These are phyloP conservation scores for Diaporthe capsici DNA, from an alignment of 2,329 filamentous ascomycete species.

Conservation along the genomic window DNA sequence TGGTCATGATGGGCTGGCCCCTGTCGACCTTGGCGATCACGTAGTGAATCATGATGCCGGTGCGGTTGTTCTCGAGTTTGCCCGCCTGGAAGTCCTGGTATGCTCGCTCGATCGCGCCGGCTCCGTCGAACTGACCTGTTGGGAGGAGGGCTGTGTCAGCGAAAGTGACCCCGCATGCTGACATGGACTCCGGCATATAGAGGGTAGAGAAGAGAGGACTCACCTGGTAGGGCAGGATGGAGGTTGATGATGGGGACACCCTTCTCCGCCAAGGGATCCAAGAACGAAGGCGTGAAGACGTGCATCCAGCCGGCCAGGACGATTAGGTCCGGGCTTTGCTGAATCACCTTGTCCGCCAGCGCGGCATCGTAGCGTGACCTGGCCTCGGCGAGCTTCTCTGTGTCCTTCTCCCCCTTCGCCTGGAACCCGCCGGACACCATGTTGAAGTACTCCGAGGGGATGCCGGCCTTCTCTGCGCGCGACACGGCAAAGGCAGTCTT, in stretches of 20 bases:
- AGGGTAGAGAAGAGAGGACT: slow-evolving; percentile 45
- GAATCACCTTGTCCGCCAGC: slow-evolving; percentile 76
- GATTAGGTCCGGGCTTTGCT: slow-evolving; percentile 77
- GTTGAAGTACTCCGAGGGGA: slow-evolving; percentile 86
- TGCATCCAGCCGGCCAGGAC: slow-evolving; percentile 93
- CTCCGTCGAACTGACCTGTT: slow-evolving; percentile 81
- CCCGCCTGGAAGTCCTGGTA: slow-evolving; percentile 78
- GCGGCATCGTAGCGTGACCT: slow-evolving; percentile 82
- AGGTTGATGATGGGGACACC: slow-evolving; percentile 84
- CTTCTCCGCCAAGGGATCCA: slow-evolving; percentile 74
- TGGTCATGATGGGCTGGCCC: slow-evolving; percentile 79
- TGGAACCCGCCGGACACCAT: slow-evolving; percentile 79
- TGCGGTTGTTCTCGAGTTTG: slow-evolving; percentile 75
- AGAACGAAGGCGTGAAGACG: slow-evolving; percentile 78
- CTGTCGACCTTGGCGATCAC: slow-evolving; percentile 86
- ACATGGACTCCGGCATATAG: background rate
- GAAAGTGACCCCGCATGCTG: background rate
- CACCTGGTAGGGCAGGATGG: slow-evolving; percentile 80
- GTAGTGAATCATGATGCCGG: slow-evolving; percentile 92
- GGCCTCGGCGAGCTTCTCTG: slow-evolving; percentile 65
- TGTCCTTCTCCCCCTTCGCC: slow-evolving; percentile 71
- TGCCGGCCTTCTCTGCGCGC: slow-evolving; percentile 64
- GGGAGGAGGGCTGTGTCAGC: slow-evolving; percentile 17
- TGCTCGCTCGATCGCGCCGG: slow-evolving; percentile 82
- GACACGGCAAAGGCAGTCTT: slow-evolving; percentile 60